Conservation (phyloP, 805 yeast species). For the Brettanomyces bruxellensis region DNA sequence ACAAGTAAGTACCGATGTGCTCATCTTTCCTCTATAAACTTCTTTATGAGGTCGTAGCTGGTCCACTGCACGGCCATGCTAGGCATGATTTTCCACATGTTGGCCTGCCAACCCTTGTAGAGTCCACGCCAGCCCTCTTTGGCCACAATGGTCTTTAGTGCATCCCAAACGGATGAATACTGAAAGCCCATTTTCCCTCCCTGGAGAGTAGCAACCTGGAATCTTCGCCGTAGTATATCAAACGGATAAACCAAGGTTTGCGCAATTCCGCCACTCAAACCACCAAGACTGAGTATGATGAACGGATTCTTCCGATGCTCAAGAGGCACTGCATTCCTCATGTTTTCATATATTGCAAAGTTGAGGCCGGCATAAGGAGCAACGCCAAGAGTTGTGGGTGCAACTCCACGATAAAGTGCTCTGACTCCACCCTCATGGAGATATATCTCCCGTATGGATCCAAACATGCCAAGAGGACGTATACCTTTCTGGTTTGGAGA, state of each 20-base stretch:
- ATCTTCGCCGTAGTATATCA: constrained; percentile 79
- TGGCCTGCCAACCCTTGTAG: constrained; percentile 69
- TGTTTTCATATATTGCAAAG: constrained; percentile 79
- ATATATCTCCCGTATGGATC: constrained; percentile 51
- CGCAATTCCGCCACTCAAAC: constrained; percentile 79
- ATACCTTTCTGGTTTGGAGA: constrained; percentile 22
- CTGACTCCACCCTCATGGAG: constrained; percentile 69
- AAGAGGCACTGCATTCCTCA: constrained; percentile 47
- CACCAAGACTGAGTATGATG: constrained; percentile 64
- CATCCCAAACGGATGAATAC: constrained; percentile 69
- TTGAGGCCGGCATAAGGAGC: constrained; percentile 95
- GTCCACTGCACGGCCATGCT: constrained; percentile 96
- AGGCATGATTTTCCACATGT: constrained; percentile 83
- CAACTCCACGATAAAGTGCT: constrained; percentile 75
- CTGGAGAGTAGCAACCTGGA: constrained; percentile 84
- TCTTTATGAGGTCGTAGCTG: constrained; percentile 62
- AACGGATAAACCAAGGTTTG: constrained; percentile 89
- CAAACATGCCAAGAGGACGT: constrained; percentile 62
- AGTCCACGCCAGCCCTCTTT: constrained; percentile 69
- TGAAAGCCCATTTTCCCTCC: constrained; percentile 71
- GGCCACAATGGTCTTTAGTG: constrained; percentile 57
- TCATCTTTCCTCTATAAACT: background rate
- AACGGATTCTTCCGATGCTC: constrained; percentile 22
- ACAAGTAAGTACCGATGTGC: background rate
- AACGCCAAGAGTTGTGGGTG: constrained; percentile 90